These are phyloP conservation scores for Saccharomycopsis guyanensis DNA, from an alignment of 805 yeast genomes.

Conservation along the genomic window DNA sequence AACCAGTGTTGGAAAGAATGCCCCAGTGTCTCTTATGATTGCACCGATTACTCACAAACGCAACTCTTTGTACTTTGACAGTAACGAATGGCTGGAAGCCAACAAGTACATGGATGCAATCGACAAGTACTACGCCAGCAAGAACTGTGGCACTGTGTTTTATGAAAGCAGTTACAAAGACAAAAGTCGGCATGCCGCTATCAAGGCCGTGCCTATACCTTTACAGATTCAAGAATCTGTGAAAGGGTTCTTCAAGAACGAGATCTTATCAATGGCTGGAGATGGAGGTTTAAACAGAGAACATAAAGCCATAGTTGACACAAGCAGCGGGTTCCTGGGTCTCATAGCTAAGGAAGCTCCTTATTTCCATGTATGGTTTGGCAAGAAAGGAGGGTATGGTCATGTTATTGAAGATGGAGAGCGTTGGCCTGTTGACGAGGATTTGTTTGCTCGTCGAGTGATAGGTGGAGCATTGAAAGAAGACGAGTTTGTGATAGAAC, in stretches of 20 bases:
- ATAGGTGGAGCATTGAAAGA: slow-evolving; percentile 38
- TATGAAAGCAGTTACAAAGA: slow-evolving; percentile 35
- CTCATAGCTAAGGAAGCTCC: slow-evolving; percentile 41
- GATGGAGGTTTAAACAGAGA: slow-evolving; percentile 36
- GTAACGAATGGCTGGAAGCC: slow-evolving; percentile 39
- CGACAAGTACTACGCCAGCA: slow-evolving; percentile 32
- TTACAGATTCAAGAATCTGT: slow-evolving; percentile 26
- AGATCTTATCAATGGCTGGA: slow-evolving; percentile 26
- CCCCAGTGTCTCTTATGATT: slow-evolving; percentile 27
- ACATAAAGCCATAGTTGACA: slow-evolving; percentile 32
- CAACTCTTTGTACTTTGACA: slow-evolving; percentile 35
- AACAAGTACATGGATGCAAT: slow-evolving; percentile 35
- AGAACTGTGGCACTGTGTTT: slow-evolving; percentile 33
- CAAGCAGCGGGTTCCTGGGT: slow-evolving; percentile 28
- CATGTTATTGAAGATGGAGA: slow-evolving; percentile 40
- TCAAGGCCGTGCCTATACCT: slow-evolving; percentile 39
- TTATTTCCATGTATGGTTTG: slow-evolving; percentile 44
- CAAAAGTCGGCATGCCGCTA: slow-evolving; percentile 32
- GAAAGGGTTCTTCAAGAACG: slow-evolving; percentile 36
- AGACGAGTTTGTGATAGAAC: slow-evolving; percentile 31
- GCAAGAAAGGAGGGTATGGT: slow-evolving; percentile 40
- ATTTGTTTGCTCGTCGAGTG: slow-evolving; percentile 37
- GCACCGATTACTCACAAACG: slow-evolving; percentile 35
- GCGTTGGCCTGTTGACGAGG: slow-evolving; percentile 43
- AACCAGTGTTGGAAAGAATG: background rate